These are phyloP conservation scores for Fusarium robinianum DNA, from an alignment of 2,329 filamentous ascomycete genomes.

Conservation along the genomic window DNA sequence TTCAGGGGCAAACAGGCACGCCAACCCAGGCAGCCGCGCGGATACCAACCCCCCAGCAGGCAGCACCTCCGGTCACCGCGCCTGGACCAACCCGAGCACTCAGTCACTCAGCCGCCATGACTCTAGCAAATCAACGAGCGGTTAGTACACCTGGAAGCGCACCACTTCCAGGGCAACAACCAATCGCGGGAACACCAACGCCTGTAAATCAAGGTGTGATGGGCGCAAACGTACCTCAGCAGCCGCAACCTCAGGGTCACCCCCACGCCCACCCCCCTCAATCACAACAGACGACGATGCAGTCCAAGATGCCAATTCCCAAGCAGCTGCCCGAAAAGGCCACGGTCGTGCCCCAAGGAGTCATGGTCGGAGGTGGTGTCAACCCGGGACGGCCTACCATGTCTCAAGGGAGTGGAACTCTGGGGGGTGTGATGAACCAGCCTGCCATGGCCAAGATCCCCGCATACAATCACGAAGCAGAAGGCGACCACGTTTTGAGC, in stretches of 20 bases:
- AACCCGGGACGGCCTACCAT: slow-evolving; percentile 78
- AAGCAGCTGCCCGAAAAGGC: slow-evolving; percentile 74
- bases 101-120: slow-evolving; percentile 56
- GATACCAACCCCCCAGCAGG: slow-evolving; percentile 57
- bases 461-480: slow-evolving; percentile 84
- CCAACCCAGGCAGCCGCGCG: slow-evolving; percentile 55
- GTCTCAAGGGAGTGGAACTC: slow-evolving; percentile 74
- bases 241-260: slow-evolving; percentile 45
- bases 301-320: slow-evolving; percentile 77
- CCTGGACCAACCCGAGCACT: slow-evolving; percentile 49
- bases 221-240: slow-evolving; percentile 39
- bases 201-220: slow-evolving; percentile 41
- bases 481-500: slow-evolving; percentile 90
- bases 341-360: slow-evolving; percentile 72
- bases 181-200: slow-evolving; percentile 38
- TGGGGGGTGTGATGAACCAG: slow-evolving; percentile 83
- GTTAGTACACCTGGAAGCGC: slow-evolving; percentile 42
- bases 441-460: slow-evolving; percentile 83
- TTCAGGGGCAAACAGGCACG: slow-evolving; percentile 48
- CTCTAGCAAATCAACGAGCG: slow-evolving; percentile 51
- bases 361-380: slow-evolving; percentile 67
- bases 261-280: slow-evolving; percentile 56
- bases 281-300: slow-evolving; percentile 46
- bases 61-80: slow-evolving; percentile 45
- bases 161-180: slow-evolving; percentile 39